Percentiles rank a stretch among this genome's conserved stretches.
These are phyloP conservation scores for Fagus crenata DNA, from an alignment of 306 rosid genomes.

Conservation along the genomic window DNA sequence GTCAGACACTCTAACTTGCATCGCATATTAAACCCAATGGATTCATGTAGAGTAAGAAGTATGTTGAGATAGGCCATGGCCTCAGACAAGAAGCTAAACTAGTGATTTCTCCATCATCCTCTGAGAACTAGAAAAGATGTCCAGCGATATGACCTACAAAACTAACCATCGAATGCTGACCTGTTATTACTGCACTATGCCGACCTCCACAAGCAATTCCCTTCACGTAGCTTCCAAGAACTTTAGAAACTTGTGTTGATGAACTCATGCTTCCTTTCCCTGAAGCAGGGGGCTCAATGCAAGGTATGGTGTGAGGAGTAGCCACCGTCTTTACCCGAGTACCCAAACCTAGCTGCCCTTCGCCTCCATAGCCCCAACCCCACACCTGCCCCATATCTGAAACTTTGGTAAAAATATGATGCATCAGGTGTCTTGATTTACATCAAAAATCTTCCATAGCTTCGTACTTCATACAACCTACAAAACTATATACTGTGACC, in stretches of 20 bases:
- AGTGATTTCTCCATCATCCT: background rate
- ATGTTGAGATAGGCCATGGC: slow-evolving; percentile 1
- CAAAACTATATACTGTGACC: slow-evolving; percentile 80
- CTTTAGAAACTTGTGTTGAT: slow-evolving; percentile 48
- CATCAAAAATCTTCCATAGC: slow-evolving; percentile 86
- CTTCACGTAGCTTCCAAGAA: slow-evolving; percentile 61
- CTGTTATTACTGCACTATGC: slow-evolving; percentile 79
- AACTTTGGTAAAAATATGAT: slow-evolving; percentile 79
- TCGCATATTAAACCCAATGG: background rate
- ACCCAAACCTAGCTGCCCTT: slow-evolving; percentile 98
- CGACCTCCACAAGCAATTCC: slow-evolving; percentile 96
- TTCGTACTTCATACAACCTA: slow-evolving; percentile 78
- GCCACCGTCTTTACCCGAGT: slow-evolving; percentile 82
- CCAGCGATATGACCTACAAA: slow-evolving; percentile 3
- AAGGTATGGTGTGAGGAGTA: slow-evolving; percentile 76
- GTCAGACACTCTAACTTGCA: background rate
- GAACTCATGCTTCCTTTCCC: slow-evolving; percentile 45
- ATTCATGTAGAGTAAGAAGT: background rate
- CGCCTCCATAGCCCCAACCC: slow-evolving; percentile 99
- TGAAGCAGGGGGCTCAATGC: slow-evolving; percentile 54
- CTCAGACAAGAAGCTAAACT: slow-evolving; percentile 1
- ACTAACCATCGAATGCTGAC: slow-evolving; percentile 37
- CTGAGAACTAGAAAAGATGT: background rate
- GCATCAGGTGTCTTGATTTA: slow-evolving; percentile 80
- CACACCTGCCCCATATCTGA: slow-evolving; percentile 99